These are phyloP conservation scores for Dryadomyces sulphureus DNA, from an alignment of 2,329 filamentous ascomycete genomes.

Conservation along the genomic window DNA sequence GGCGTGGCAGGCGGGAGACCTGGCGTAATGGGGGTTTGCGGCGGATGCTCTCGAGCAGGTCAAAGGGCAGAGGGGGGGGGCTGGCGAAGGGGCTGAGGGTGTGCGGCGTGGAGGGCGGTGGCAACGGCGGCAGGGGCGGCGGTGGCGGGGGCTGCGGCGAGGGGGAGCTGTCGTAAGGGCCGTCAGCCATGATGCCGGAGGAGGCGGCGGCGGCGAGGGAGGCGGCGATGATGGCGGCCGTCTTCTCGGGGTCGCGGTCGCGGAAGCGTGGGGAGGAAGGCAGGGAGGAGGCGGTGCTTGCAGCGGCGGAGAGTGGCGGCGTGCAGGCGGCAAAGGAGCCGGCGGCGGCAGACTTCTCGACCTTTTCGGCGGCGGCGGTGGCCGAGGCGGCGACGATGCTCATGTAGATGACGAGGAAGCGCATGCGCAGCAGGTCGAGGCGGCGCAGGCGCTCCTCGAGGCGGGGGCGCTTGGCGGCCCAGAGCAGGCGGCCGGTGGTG, in stretches of 20 bases:
- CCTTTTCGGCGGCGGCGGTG: conserved; percentile 22
- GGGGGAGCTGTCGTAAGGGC: background rate
- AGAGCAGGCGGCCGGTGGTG: conserved; percentile 36
- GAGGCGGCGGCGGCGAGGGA: conserved; percentile 5
- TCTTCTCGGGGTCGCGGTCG: conserved; percentile 19
- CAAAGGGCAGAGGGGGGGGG: conserved; percentile 22
- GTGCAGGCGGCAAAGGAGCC: background rate
- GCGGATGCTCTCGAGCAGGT: conserved; percentile 27
- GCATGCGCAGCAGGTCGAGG: conserved; percentile 47
- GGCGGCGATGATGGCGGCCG: conserved; percentile 6
- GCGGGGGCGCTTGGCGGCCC: conserved; percentile 37
- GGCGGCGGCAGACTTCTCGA: conserved; percentile 12
- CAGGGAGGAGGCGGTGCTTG: conserved; percentile 3
- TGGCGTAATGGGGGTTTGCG: conserved; percentile 34
- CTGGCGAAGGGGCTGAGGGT: background rate
- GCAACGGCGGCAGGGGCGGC: background rate
- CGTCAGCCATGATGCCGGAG: background rate
- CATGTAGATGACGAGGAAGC: conserved; percentile 50
- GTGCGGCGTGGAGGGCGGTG: background rate
- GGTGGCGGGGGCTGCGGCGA: background rate
- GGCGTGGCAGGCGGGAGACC: conserved; percentile 31
- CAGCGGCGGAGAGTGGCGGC: background rate
- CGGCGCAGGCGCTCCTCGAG: conserved; percentile 43
- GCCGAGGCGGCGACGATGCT: conserved; percentile 33
- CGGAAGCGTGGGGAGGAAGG: conserved; percentile 13